Base-by-base conservation (phyloP, 78 protist genomes). In the Pigoraptor vietnamica region DNA sequence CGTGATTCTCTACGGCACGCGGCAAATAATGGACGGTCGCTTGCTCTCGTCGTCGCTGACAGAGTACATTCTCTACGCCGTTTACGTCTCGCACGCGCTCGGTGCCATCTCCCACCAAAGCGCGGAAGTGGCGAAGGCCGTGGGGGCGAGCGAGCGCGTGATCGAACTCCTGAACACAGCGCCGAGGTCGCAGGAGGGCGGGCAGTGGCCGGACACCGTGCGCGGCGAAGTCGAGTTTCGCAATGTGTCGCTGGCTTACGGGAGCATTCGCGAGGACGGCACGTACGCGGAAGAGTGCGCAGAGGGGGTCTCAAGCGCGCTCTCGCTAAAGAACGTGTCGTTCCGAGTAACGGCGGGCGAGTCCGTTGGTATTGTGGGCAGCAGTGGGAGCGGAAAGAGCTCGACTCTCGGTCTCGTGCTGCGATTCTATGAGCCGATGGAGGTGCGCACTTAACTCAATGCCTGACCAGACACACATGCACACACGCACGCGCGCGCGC, bases 371-470 rank as follows among this genome's bases (percentile, higher is more conserved):
- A 83, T 97, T 2, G 95, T 95, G 29, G 99, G 99, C 34, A 39
- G 83, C 10, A 88, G 92, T 0, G 99, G 99, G 23, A 83, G 95
- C 84, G 98, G 98, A 14, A 96, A 96, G 92, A 37, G 93, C 39
- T 94, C 96, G 19, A 89, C 92, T 6, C 2, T 93, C 14, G 40
- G 23, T 25, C 93, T 94, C 38, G 9, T 94, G 21, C 89, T 55
- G 48, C 88, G 96, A 48, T 89, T 92, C 38, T 91, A 86, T 35
- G 91, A 38, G 37, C 95, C 34, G 40, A 36, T 25, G 33, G 37
- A 0, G 98, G 99, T n/a, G 9, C 79, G 14, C 92, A 97, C 33
- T 37, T 35, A 32, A 90, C 97, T 24, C 98, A 97, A 35, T 98
- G 97, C 32, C 93, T 92, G 82, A 9, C 82, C n/a, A 1, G 2